A percentile compares a stretch with the other conserved stretches of the same genome.
phyloP scores from a whole-genome alignment of 495 filamentous ascomycete species.

The Cercophora sp. region DNA sequence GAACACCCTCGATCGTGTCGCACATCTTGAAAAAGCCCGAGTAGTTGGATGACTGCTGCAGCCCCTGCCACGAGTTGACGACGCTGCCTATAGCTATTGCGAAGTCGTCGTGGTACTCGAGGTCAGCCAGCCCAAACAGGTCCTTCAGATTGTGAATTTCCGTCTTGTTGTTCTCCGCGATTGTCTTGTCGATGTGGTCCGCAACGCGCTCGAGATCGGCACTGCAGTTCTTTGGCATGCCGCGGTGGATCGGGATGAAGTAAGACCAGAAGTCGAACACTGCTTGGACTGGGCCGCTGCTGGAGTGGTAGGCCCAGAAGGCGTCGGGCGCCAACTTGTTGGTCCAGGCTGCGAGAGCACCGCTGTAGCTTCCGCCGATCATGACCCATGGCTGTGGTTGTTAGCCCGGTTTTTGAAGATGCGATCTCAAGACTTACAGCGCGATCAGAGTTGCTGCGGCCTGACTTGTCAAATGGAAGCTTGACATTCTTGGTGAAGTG shows the following conservation, averaged over 20 bases:
- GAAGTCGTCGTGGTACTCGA: slow-evolving; percentile 57
- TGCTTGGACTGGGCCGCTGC: slow-evolving; percentile 57
- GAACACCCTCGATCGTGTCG: slow-evolving; percentile 36
- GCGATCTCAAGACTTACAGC: slow-evolving; percentile 44
- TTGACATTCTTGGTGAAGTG: slow-evolving; percentile 56
- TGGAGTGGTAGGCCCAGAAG: slow-evolving; percentile 65
- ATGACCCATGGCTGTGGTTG: slow-evolving; percentile 61
- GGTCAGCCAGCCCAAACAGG: slow-evolving; percentile 51
- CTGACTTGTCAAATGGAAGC: slow-evolving; percentile 52
- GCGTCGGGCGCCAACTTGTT: slow-evolving; percentile 54
- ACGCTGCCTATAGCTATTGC: slow-evolving; percentile 29
- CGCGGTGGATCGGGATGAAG: slow-evolving; percentile 54
- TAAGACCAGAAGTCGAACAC: slow-evolving; percentile 62
- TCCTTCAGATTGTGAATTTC: slow-evolving; percentile 50
- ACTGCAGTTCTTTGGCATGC: slow-evolving; percentile 61
- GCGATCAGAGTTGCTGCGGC: slow-evolving; percentile 49
- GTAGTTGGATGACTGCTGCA: slow-evolving; percentile 44
- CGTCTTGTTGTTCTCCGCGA: slow-evolving; percentile 33
- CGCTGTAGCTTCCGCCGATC: slow-evolving; percentile 59
- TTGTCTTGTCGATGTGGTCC: slow-evolving; percentile 51
- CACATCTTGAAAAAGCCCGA: slow-evolving; percentile 53
- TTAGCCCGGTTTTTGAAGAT: too few relatives aligned
- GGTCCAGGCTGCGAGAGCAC: slow-evolving; percentile 59
- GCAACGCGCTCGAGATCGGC: slow-evolving; percentile 50
- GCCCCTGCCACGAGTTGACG: slow-evolving; percentile 48